A percentile compares a stretch with the other conserved stretches of the same genome.
Conservation (phyloP, 1,284 basidiomycete species). For the Austroboletus novae-zelandiae region DNA sequence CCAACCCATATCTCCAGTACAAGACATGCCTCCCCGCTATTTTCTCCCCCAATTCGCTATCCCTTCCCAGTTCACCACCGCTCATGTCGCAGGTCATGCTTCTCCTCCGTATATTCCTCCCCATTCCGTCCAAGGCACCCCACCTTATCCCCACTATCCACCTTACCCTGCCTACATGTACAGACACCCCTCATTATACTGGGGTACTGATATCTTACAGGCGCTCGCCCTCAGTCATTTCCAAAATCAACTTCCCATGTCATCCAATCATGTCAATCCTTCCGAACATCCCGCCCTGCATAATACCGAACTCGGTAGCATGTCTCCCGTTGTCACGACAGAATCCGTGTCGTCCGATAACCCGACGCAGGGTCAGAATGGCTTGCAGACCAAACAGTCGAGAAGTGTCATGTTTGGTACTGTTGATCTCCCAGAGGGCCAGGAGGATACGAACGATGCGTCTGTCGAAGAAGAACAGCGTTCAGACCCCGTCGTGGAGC, state of each 20-base stretch:
- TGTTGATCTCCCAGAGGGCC: conserved; percentile 34
- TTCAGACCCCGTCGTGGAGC: conserved; percentile 8
- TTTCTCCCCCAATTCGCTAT: conserved; percentile 24
- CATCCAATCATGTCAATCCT: conserved; percentile 8
- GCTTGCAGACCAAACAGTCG: conserved; percentile 6
- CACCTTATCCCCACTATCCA: conserved; percentile 32
- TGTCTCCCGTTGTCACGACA: conserved; percentile 13
- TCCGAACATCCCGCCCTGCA: conserved; percentile 12
- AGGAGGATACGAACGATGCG: neutral
- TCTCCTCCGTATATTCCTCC: conserved; percentile 27
- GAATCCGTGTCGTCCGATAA: conserved; percentile 10
- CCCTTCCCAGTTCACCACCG: conserved; percentile 21
- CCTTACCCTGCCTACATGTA: conserved; percentile 35
- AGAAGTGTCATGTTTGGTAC: conserved; percentile 49
- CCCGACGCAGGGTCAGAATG: conserved; percentile 7
- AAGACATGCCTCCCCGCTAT: conserved; percentile 25
- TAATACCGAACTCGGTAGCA: conserved; percentile 20
- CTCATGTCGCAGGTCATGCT: conserved; percentile 26
- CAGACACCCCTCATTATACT: conserved; percentile 22
- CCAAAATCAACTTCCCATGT: conserved; percentile 17
- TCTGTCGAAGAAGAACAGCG: conserved; percentile 28
- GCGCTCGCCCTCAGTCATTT: conserved; percentile 17
- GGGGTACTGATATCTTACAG: conserved; percentile 18
- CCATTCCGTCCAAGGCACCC: conserved; percentile 29
- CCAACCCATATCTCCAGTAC: conserved; percentile 17